These are phyloP conservation scores for Plasmodium adleri DNA, from an alignment of 169 alveolate genomes.

Conservation along the genomic window DNA sequence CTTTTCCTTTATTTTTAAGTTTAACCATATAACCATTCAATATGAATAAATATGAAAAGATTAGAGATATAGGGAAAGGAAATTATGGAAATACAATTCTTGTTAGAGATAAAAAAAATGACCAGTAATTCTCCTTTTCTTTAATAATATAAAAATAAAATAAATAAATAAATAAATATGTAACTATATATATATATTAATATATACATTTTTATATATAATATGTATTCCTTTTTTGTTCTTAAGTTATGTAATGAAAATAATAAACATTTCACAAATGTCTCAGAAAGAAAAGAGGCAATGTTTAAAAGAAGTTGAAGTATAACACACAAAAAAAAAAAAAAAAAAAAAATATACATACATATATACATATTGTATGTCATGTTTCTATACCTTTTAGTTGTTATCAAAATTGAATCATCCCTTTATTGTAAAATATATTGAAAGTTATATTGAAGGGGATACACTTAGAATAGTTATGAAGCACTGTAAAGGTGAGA, in stretches of 20 bases:
- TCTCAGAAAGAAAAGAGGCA: slow-evolving; percentile 80
- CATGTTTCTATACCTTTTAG: slow-evolving; percentile 32
- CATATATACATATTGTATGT: background rate
- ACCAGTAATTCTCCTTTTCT: slow-evolving; percentile 71
- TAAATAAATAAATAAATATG: background rate
- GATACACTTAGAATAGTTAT: slow-evolving; percentile 89
- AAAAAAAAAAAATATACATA: background rate
- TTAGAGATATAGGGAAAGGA: slow-evolving; percentile 82
- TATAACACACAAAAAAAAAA: slow-evolving; percentile 7
- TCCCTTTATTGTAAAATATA: slow-evolving; percentile 91
- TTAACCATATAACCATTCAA: background rate
- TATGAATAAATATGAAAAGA: slow-evolving; percentile 71
- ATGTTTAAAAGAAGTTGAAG: slow-evolving; percentile 87
- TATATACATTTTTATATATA: background rate
- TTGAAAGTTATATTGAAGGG: slow-evolving; percentile 91
- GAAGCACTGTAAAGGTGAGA: slow-evolving; percentile 93
- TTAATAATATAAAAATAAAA: background rate
- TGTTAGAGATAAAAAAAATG: slow-evolving; percentile 76
- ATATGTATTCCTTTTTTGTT: slow-evolving; percentile 18
- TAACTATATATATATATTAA: too few species aligned
- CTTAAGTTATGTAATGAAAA: slow-evolving; percentile 80
- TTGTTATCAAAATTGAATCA: slow-evolving; percentile 82
- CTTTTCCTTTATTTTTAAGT: slow-evolving; percentile 5
- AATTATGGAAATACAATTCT: slow-evolving; percentile 84
- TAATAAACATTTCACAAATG: slow-evolving; percentile 81